Evolutionary conservation across 2,329 filamentous ascomycete genomes (phyloP).

Genomic region (Xylariaceae sp.): DNA sequence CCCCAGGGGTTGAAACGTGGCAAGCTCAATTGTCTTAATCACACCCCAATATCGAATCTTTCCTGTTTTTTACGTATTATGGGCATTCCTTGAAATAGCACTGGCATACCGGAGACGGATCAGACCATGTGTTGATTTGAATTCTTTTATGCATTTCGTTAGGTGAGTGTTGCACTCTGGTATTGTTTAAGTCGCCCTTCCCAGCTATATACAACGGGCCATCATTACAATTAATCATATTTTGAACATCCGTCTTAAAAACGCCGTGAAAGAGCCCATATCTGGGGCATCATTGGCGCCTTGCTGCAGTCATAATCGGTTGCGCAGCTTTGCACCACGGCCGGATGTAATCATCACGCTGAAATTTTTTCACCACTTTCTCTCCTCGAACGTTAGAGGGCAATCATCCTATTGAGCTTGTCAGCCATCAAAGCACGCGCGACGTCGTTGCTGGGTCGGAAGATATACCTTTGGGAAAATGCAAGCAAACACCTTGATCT

Average conservation of each 20-base stretch:
- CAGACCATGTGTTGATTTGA: too few species aligned
- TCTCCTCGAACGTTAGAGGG: constrained; percentile 66
- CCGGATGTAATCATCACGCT: not conserved
- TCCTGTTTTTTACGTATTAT: too few species aligned
- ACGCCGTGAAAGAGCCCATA: constrained; percentile 2
- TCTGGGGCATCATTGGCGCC: not conserved
- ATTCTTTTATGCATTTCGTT: too few species aligned
- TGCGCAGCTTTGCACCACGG: not conserved
- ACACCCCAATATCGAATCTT: too few species aligned
- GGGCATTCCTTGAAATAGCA: too few species aligned
- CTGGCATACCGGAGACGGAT: too few species aligned
- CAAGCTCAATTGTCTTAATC: too few species aligned
- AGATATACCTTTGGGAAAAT: constrained; percentile 88
- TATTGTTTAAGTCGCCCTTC: constrained; percentile 4
- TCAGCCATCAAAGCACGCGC: constrained; percentile 25
- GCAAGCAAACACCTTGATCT: constrained; percentile 97
- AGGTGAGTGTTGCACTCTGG: too few species aligned
- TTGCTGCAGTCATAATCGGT: constrained; percentile 1
- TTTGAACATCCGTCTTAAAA: constrained; percentile 11
- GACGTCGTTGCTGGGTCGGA: constrained; percentile 1
- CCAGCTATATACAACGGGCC: constrained; percentile 17
- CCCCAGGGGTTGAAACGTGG: too few species aligned
- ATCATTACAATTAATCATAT: constrained; percentile 19
- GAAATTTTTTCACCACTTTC: constrained; percentile 39
- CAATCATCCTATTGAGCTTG: constrained; percentile 65